phyloP scores from a whole-genome alignment of 2,329 filamentous ascomycete genomes.

The Lasiodiplodia gonubiensis region DNA sequence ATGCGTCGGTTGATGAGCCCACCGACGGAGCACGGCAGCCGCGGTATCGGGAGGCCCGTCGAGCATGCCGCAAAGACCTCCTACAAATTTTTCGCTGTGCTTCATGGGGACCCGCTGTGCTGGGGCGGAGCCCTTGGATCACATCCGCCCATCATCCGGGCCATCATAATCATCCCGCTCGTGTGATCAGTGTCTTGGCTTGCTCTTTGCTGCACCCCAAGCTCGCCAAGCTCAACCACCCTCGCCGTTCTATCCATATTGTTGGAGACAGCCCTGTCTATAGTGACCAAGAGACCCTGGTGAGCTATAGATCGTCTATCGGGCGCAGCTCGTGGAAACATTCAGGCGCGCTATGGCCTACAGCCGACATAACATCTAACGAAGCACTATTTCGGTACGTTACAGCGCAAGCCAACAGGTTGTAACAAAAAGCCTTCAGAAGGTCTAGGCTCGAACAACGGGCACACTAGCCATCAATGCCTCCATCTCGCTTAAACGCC shows the following conservation, averaged over 20 bases:
- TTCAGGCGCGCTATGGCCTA: not conserved
- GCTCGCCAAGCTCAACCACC: constrained; percentile 11
- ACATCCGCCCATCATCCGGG: not conserved
- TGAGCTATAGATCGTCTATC: not conserved
- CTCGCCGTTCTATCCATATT: not conserved
- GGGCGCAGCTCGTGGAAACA: not conserved
- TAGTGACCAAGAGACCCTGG: not conserved
- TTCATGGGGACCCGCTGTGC: not conserved
- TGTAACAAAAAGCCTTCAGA: not conserved
- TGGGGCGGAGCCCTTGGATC: not conserved
- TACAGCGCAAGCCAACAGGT: not conserved
- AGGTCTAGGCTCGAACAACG: not conserved
- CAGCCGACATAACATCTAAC: not conserved
- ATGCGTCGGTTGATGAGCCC: not conserved
- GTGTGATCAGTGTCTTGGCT: not conserved
- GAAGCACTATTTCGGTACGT: not conserved
- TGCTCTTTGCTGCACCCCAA: not conserved
- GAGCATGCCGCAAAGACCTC: not conserved
- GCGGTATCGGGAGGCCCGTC: not conserved
- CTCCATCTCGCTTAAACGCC: not conserved
- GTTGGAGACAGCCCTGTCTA: not conserved
- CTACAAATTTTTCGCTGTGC: not conserved
- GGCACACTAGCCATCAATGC: not conserved
- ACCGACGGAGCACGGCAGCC: not conserved
- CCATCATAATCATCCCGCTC: not conserved